phyloP scores from a whole-genome alignment of 306 rosid species.

The Pueraria montana region DNA sequence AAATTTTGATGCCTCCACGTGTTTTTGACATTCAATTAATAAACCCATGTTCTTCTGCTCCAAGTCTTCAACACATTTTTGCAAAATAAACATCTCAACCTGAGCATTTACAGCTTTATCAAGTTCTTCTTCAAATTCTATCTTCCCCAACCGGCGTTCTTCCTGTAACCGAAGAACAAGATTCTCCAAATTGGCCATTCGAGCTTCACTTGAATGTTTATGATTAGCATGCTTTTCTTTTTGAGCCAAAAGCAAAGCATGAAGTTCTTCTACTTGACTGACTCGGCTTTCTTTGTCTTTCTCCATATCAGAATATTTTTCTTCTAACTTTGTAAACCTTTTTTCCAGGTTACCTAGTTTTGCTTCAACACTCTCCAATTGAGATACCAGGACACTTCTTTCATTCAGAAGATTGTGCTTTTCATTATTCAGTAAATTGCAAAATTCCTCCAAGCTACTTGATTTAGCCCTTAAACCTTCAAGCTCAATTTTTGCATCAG shows the following conservation, averaged over 20 bases:
- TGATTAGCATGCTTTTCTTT: slow-evolving; percentile 72
- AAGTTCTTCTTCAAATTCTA: slow-evolving; percentile 85
- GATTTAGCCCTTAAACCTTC: slow-evolving; percentile 82
- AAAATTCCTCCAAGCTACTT: slow-evolving; percentile 83
- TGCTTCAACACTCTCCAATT: slow-evolving; percentile 73
- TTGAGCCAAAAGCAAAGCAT: slow-evolving; percentile 65
- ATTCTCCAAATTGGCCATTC: slow-evolving; percentile 74
- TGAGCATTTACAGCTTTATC: slow-evolving; percentile 92
- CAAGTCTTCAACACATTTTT: slow-evolving; percentile 89
- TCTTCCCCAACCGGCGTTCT: slow-evolving; percentile 74
- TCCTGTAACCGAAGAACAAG: slow-evolving; percentile 66
- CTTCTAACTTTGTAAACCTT: slow-evolving; percentile 80
- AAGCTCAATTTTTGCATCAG: slow-evolving; percentile 81
- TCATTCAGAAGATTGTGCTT: slow-evolving; percentile 79
- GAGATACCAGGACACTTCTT: slow-evolving; percentile 72
- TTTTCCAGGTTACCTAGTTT: slow-evolving; percentile 79
- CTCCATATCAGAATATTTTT: slow-evolving; percentile 69
- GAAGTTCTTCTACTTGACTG: slow-evolving; percentile 75
- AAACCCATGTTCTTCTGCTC: slow-evolving; percentile 80
- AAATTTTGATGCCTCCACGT: slow-evolving; percentile 74
- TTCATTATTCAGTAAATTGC: slow-evolving; percentile 77
- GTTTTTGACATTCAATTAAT: slow-evolving; percentile 77
- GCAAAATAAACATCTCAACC: slow-evolving; percentile 93
- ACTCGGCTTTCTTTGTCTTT: slow-evolving; percentile 75
- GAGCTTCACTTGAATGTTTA: slow-evolving; percentile 68